A percentile compares a stretch with the other conserved stretches of the same genome.
Evolutionary conservation across 2,329 filamentous ascomycete species (phyloP).

Genomic region (Beauveria brongniartii): DNA sequence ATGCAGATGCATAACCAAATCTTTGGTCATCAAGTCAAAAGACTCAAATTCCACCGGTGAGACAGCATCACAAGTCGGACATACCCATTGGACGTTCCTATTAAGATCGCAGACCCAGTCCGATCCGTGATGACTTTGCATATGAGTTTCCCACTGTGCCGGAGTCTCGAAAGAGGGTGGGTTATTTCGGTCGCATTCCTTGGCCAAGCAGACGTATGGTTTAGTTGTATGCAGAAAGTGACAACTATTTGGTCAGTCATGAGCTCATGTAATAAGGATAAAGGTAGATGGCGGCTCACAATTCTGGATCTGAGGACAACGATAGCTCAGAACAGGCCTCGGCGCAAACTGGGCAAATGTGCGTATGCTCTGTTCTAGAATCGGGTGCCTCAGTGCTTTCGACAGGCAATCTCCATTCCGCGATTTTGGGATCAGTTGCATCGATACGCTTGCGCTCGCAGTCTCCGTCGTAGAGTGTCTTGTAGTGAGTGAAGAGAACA

Average conservation of each 20-base stretch:
- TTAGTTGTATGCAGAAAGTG: not conserved
- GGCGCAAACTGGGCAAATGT: not conserved
- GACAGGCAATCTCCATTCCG: not conserved
- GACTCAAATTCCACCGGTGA: not conserved
- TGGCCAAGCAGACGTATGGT: not conserved
- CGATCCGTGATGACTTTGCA: not conserved
- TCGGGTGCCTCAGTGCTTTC: not conserved
- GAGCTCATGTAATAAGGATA: too few relatives aligned
- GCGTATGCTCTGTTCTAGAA: not conserved
- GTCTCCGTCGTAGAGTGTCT: not conserved
- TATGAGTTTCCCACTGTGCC: not conserved
- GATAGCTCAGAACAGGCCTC: not conserved
- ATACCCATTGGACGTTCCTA: not conserved
- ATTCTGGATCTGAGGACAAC: not conserved
- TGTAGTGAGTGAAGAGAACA: not conserved
- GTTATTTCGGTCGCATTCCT: not conserved
- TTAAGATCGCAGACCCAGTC: not conserved
- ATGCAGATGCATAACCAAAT: not conserved
- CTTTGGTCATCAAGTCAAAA: not conserved
- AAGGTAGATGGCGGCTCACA: not conserved
- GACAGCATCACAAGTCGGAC: not conserved
- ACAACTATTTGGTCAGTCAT: not conserved
- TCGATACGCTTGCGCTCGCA: not conserved
- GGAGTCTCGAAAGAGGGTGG: not conserved
- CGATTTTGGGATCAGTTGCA: not conserved